Evolutionary conservation across 1,284 basidiomycete species (phyloP).

Genomic region (Papiliotrema terrestris): DNA sequence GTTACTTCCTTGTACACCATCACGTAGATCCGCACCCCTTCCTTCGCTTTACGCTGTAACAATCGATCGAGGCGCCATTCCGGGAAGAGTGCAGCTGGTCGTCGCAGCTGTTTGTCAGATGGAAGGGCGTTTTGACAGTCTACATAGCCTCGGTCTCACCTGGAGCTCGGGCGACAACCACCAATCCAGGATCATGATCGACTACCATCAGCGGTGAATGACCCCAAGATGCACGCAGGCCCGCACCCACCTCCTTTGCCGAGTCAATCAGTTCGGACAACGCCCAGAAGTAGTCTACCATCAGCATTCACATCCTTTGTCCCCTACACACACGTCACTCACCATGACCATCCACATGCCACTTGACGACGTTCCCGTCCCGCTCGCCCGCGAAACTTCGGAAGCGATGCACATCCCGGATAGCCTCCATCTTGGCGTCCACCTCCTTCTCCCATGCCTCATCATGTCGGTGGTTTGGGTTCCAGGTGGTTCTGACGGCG

Average conservation of each 20-base stretch:
- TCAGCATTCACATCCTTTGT: slow-evolving; percentile 3
- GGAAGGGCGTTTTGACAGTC: background rate
- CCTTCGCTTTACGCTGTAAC: slow-evolving; percentile 77
- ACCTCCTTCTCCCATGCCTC: slow-evolving; percentile 59
- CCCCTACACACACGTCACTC: slow-evolving; percentile 7
- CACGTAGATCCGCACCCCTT: slow-evolving; percentile 85
- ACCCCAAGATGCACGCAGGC: no score
- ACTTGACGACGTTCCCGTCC: slow-evolving; percentile 70
- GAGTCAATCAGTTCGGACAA: slow-evolving; percentile 77
- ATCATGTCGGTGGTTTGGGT: slow-evolving; percentile 65
- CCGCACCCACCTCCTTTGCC: slow-evolving; percentile 41
- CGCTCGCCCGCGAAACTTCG: slow-evolving; percentile 70
- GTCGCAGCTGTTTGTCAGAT: slow-evolving; percentile 58
- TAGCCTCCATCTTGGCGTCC: slow-evolving; percentile 65
- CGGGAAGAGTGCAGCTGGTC: slow-evolving; percentile 74
- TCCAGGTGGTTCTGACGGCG: slow-evolving; percentile 42
- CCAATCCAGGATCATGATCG: slow-evolving; percentile 76
- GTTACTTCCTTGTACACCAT: slow-evolving; percentile 90
- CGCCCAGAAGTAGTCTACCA: slow-evolving; percentile 80
- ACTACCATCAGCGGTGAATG: slow-evolving; percentile 28
- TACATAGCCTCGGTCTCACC: slow-evolving; percentile 27
- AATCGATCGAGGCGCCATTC: slow-evolving; percentile 84
- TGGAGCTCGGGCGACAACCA: slow-evolving; percentile 86
- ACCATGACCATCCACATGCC: slow-evolving; percentile 83
- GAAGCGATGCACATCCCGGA: slow-evolving; percentile 76